Evolutionary conservation across 257 asterid species (phyloP).

Genomic region (Eucommia ulmoides): DNA sequence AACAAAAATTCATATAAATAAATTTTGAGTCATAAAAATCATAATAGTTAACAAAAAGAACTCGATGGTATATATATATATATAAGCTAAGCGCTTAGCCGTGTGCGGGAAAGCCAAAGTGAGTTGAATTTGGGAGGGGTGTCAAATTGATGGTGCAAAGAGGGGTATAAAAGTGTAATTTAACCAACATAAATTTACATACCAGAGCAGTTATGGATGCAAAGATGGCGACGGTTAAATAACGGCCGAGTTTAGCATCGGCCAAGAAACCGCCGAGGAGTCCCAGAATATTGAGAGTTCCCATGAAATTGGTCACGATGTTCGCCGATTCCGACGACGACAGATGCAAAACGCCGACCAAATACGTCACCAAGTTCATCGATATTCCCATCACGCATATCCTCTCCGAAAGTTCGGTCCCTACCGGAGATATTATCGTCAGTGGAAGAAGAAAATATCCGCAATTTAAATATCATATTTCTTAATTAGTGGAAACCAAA

Average conservation of each 20-base stretch:
- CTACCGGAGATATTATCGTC: slow-evolving; percentile 13
- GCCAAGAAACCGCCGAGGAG: slow-evolving; percentile 83
- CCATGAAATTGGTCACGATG: slow-evolving; percentile 80
- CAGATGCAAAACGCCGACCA: slow-evolving; percentile 65
- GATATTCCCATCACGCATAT: slow-evolving; percentile 82
- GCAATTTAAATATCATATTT: background rate
- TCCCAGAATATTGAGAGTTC: slow-evolving; percentile 73
- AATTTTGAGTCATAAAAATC: no score
- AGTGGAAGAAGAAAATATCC: background rate
- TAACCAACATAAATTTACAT: no score
- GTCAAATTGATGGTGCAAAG: no score
- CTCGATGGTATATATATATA: no score
- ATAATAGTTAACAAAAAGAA: no score
- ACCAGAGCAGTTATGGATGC: slow-evolving; percentile 67
- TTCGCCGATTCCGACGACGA: slow-evolving; percentile 65
- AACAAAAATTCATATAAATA: no score
- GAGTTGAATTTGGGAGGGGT: no score
- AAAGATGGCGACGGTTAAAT: slow-evolving; percentile 54
- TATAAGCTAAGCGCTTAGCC: no score
- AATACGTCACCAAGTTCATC: slow-evolving; percentile 72
- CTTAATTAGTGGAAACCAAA: background rate
- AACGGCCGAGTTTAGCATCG: slow-evolving; percentile 85
- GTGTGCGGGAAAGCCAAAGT: no score
- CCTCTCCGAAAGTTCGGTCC: slow-evolving; percentile 83
- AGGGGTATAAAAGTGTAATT: no score